Evolutionary conservation across 2,329 filamentous ascomycete species (phyloP).

Genomic region (Ophioceras dolichostomum): DNA sequence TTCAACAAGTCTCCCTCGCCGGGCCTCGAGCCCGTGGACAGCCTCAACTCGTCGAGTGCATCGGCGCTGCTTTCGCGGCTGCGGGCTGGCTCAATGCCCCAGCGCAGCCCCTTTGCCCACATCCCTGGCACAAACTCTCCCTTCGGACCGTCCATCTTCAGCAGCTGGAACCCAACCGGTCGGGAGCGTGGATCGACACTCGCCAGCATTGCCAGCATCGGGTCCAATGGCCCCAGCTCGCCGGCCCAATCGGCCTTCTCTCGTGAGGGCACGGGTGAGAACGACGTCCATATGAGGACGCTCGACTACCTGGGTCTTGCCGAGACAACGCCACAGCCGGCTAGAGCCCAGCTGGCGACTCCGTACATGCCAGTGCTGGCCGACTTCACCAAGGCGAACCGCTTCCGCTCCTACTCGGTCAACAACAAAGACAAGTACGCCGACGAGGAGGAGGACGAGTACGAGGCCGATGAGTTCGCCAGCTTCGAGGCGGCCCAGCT

Average conservation of each 20-base stretch:
- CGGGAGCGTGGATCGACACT: conserved; percentile 80
- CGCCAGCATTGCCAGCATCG: conserved; percentile 69
- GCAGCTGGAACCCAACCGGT: conserved; percentile 64
- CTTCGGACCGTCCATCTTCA: conserved; percentile 85
- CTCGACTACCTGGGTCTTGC: conserved; percentile 92
- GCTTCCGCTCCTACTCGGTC: conserved; percentile 94
- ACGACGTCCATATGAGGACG: conserved; percentile 78
- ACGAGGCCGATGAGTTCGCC: conserved; percentile 38
- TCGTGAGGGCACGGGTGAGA: conserved; percentile 71
- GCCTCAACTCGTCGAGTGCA: conserved; percentile 32
- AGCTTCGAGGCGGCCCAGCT: conserved; percentile 45
- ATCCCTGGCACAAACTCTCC: conserved; percentile 46
- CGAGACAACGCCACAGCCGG: conserved; percentile 70
- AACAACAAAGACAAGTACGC: conserved; percentile 98
- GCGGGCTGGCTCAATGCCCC: conserved; percentile 87
- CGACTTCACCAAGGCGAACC: conserved; percentile 65
- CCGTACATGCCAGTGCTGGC: conserved; percentile 66
- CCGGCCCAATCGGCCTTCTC: conserved; percentile 80
- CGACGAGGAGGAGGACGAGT: conserved; percentile 74
- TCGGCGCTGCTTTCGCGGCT: conserved; percentile 73
- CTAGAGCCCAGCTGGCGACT: conserved; percentile 60
- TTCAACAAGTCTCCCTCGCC: conserved; percentile 57
- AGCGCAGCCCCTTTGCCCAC: conserved; percentile 58
- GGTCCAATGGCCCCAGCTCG: conserved; percentile 81
- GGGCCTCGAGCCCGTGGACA: conserved; percentile 34